These are phyloP conservation scores for Hanseniaspora mollemarum DNA, from an alignment of 805 yeast genomes.

Conservation along the genomic window DNA sequence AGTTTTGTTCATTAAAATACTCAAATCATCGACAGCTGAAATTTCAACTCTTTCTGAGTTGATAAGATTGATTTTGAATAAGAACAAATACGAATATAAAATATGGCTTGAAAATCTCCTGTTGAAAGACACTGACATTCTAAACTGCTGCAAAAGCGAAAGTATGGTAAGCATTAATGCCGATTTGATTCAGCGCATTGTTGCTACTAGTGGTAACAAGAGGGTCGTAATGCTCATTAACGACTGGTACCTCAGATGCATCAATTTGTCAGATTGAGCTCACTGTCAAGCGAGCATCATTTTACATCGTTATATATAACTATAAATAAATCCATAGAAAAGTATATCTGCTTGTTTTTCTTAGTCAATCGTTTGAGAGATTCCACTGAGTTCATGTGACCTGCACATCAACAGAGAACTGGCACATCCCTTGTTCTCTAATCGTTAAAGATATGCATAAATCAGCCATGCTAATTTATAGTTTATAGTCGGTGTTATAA, in stretches of 20 bases:
- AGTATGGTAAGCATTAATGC: constrained; percentile 31
- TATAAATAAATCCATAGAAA: no score
- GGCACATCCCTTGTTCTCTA: no score
- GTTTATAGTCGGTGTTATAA: no score
- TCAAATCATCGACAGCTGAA: constrained; percentile 47
- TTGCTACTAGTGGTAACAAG: constrained; percentile 56
- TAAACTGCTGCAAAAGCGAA: constrained; percentile 21
- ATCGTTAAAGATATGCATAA: no score
- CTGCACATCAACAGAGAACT: no score
- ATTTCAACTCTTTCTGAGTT: constrained; percentile 47
- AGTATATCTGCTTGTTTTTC: no score
- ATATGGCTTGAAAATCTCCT: constrained; percentile 36
- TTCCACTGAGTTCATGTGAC: no score
- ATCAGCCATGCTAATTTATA: no score
- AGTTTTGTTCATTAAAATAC: constrained; percentile 34
- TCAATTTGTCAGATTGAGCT: constrained; percentile 33
- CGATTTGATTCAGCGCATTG: constrained; percentile 42
- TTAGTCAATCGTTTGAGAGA: no score
- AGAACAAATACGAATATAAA: constrained; percentile 39
- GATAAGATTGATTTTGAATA: constrained; percentile 39
- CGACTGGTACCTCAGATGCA: constrained; percentile 53
- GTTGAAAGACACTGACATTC: constrained; percentile 26
- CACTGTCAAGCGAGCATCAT: no score
- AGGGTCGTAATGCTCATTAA: constrained; percentile 47
- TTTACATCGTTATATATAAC: no score